phyloP scores from a whole-genome alignment of 305 asterid species.

The Nicotiana rustica region DNA sequence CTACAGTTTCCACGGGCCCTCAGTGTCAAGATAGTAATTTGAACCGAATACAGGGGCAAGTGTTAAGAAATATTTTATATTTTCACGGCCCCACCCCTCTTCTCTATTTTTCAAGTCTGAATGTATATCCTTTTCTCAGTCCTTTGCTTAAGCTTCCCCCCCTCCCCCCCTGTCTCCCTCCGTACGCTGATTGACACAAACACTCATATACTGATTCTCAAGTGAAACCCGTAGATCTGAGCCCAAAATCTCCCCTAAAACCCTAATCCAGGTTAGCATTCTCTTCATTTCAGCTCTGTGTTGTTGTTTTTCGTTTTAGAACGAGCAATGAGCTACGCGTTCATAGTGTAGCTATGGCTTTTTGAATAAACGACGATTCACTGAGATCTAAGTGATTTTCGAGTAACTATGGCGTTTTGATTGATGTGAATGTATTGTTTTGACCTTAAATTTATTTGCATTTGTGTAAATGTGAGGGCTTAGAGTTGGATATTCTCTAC shows the following conservation, averaged over 20 bases:
- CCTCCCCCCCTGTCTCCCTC: neutral
- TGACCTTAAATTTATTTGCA: slow-evolving; percentile 36
- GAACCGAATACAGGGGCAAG: neutral
- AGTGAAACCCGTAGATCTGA: slow-evolving; percentile 29
- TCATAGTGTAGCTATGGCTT: neutral
- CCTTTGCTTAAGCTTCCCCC: slow-evolving; percentile 1
- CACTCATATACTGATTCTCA: slow-evolving; percentile 29
- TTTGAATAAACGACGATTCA: neutral
- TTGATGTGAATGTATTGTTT: slow-evolving; percentile 3
- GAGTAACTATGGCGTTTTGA: neutral
- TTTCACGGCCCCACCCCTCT: neutral
- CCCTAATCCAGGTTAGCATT: slow-evolving; percentile 27
- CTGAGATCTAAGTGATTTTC: neutral
- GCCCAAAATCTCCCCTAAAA: neutral
- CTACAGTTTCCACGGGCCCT: neutral
- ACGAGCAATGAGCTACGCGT: neutral
- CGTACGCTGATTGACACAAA: slow-evolving; percentile 21
- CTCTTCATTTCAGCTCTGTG: neutral
- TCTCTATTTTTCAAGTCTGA: neutral
- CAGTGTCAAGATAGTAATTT: slow-evolving; percentile 8
- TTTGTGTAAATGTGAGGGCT: slow-evolving; percentile 37
- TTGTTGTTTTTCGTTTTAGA: neutral
- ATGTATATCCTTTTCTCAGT: neutral
- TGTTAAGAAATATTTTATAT: neutral
- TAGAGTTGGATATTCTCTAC: neutral